Evolutionary conservation across 768 basidiomycete genomes (phyloP).

Genomic region (Mycena filopes): DNA sequence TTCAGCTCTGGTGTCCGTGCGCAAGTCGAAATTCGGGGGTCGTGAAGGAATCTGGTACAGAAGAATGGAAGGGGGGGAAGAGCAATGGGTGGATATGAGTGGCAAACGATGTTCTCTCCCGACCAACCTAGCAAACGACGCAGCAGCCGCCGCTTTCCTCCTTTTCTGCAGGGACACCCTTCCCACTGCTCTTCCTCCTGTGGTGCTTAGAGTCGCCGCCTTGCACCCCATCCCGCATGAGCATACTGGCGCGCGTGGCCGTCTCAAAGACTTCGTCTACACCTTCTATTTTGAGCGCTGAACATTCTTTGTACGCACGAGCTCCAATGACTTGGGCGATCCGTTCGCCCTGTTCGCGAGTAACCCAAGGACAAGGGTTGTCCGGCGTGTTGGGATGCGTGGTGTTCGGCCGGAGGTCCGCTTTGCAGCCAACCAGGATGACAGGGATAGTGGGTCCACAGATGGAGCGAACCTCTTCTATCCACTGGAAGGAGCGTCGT

Average conservation of each 20-base stretch:
- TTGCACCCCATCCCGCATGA: constrained; percentile 88
- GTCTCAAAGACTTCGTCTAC: constrained; percentile 98
- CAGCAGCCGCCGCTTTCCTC: constrained; percentile 69
- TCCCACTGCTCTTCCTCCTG: constrained; percentile 65
- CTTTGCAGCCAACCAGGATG: constrained; percentile 95
- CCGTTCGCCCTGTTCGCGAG: constrained; percentile 83
- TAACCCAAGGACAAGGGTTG: constrained; percentile 66
- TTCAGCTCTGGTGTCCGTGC: constrained; percentile 29
- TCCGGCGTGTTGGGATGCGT: constrained; percentile 57
- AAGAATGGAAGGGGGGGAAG: constrained; percentile 18
- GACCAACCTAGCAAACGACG: constrained; percentile 65
- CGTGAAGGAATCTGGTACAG: constrained; percentile 23
- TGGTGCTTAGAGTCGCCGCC: constrained; percentile 56
- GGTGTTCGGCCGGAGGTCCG: constrained; percentile 81
- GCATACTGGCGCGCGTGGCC: constrained; percentile 95
- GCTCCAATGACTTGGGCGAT: constrained; percentile 90
- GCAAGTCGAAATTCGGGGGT: constrained; percentile 19
- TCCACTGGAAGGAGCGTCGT: constrained; percentile 73
- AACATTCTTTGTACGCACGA: constrained; percentile 94
- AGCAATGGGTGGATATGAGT: constrained; percentile 16
- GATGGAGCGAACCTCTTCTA: constrained; percentile 96
- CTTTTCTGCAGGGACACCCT: constrained; percentile 48
- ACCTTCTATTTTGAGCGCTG: constrained; percentile 88
- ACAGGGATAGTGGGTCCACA: constrained; percentile 94
- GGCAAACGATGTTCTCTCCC: constrained; percentile 14